Evolutionary conservation across 768 basidiomycete genomes (phyloP).

Genomic region (Naematelia aurantialba): DNA sequence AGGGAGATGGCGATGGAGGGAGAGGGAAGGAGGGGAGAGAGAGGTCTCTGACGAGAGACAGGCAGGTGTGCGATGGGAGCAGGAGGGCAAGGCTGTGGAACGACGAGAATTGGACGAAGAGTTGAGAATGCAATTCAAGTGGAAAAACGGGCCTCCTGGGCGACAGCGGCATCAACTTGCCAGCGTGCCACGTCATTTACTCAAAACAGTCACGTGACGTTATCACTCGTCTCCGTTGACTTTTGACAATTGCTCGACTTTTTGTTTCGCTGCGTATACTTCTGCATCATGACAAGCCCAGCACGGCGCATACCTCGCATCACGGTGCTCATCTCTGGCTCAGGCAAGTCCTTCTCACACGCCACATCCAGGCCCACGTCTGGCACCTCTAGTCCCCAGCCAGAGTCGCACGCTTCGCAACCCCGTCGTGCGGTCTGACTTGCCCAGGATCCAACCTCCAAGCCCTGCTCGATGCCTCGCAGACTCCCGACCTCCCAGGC

Average conservation of each 20-base stretch:
- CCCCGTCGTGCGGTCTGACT: not conserved
- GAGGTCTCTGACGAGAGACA: too few relatives aligned
- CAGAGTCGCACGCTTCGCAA: not conserved
- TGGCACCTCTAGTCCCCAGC: not conserved
- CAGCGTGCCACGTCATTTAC: too few relatives aligned
- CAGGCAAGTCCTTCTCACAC: slow-evolving; percentile 53
- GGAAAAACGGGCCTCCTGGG: too few relatives aligned
- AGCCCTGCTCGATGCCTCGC: slow-evolving; percentile 80
- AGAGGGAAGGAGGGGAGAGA: not conserved
- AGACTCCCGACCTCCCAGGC: slow-evolving; percentile 69
- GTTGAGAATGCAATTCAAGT: not conserved
- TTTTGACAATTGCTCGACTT: too few relatives aligned
- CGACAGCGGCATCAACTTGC: too few relatives aligned
- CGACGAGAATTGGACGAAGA: not conserved
- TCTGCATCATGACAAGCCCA: too few relatives aligned
- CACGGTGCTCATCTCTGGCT: slow-evolving; percentile 65
- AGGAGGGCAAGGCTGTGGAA: not conserved
- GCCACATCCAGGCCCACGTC: not conserved
- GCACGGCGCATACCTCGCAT: slow-evolving; percentile 47
- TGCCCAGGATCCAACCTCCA: slow-evolving; percentile 87
- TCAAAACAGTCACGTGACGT: too few relatives aligned
- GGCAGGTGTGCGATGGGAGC: too few relatives aligned
- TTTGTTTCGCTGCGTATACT: too few relatives aligned
- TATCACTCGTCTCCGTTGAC: too few relatives aligned
- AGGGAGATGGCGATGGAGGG: not conserved